Conservation (phyloP, 1,284 basidiomycete species). For the Dichomitus squalens region DNA sequence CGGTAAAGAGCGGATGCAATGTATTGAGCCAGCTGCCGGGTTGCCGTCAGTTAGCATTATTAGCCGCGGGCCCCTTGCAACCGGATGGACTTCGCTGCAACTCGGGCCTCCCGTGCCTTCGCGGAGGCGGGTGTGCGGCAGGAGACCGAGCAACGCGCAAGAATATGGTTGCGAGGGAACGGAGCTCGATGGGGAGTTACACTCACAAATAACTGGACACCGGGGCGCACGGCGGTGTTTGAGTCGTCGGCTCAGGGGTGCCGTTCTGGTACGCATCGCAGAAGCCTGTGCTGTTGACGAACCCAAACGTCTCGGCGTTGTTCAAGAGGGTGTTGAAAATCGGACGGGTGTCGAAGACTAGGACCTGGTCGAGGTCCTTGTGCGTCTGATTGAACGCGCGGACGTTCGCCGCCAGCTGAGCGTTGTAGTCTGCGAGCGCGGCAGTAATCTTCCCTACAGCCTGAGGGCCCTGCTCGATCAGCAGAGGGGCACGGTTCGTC, state of each 20-base stretch:
- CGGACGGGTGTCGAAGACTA: conserved; percentile 57
- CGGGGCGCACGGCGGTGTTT: conserved; percentile 58
- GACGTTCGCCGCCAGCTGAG: conserved; percentile 43
- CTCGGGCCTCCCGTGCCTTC: neutral
- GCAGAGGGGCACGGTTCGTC: conserved; percentile 58
- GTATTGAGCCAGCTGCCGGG: conserved; percentile 31
- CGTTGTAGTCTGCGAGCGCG: conserved; percentile 54
- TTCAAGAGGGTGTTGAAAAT: conserved; percentile 62
- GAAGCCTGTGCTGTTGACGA: conserved; percentile 59
- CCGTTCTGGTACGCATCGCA: conserved; percentile 63
- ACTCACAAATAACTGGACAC: conserved; percentile 67
- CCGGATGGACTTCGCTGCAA: neutral
- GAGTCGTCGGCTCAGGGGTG: conserved; percentile 50
- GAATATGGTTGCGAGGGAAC: neutral
- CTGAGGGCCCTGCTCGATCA: conserved; percentile 49
- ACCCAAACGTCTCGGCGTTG: conserved; percentile 52
- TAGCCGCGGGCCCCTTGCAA: neutral
- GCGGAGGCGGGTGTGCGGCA: neutral
- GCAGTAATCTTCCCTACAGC: conserved; percentile 40
- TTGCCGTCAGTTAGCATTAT: conserved; percentile 6
- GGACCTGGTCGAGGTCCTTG: conserved; percentile 44
- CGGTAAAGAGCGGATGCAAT: conserved; percentile 33
- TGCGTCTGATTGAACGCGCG: conserved; percentile 45
- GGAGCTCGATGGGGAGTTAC: neutral
- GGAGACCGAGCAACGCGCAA: neutral